phyloP scores from a whole-genome alignment of 2,329 filamentous ascomycete genomes.

The Aciculosporium take region DNA sequence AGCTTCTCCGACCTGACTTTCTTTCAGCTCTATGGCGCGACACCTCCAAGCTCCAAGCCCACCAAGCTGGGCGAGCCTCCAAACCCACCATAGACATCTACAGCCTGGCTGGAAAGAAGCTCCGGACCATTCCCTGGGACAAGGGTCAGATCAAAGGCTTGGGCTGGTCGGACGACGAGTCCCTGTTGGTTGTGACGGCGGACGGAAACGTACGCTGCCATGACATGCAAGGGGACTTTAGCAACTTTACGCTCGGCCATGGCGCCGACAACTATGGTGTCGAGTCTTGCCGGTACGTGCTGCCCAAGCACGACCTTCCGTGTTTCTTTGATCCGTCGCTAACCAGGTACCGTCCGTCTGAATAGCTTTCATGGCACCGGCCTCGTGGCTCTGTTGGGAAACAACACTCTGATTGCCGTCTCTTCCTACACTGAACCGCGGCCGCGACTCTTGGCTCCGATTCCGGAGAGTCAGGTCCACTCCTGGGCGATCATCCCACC shows the following conservation, averaged over 20 bases:
- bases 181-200: conserved; percentile 71
- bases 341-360: neutral
- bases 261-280: conserved; percentile 82
- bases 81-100: conserved; percentile 90
- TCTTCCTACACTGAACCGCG: conserved; percentile 81
- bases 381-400: conserved; percentile 82
- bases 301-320: too few species aligned
- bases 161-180: conserved; percentile 94
- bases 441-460: conserved; percentile 63
- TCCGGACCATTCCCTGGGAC: conserved; percentile 82
- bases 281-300: conserved; percentile 57
- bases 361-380: conserved; percentile 67
- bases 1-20: neutral
- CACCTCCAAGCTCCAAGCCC: conserved; percentile 68
- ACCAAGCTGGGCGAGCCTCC: conserved; percentile 53
- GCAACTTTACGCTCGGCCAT: conserved; percentile 82
- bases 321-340: neutral
- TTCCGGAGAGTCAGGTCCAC: conserved; percentile 65
- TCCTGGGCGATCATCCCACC: conserved; percentile 86
- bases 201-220: conserved; percentile 88
- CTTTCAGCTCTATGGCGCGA: conserved; percentile 73
- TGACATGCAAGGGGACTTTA: conserved; percentile 88
- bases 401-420: conserved; percentile 79
- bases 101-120: conserved; percentile 78
- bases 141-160: conserved; percentile 75